Evolutionary conservation across 352 stramenopile species (phyloP).

Genomic region (Pythium utonaiense): DNA sequence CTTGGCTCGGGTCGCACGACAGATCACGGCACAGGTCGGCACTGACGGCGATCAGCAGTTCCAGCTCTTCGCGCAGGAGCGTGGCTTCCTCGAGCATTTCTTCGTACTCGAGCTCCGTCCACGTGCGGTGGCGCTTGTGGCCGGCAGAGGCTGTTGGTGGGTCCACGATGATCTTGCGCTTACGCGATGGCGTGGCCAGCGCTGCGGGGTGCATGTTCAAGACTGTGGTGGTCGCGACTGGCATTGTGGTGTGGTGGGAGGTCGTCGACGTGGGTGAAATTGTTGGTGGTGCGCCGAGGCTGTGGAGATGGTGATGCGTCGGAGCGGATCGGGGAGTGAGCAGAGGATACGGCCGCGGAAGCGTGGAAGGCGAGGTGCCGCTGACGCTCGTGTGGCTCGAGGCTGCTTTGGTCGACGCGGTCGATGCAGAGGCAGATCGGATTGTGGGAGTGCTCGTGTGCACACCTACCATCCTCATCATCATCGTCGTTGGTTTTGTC

Average conservation of each 20-base stretch:
- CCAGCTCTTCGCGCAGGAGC: slow-evolving; percentile 62
- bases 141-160: slow-evolving; percentile 8
- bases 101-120: slow-evolving; percentile 71
- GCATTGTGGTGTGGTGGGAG: slow-evolving; percentile 6
- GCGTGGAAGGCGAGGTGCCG: slow-evolving; percentile 3
- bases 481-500: not conserved
- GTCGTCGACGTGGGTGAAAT: not conserved
- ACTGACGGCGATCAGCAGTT: slow-evolving; percentile 59
- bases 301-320: slow-evolving; percentile 5
- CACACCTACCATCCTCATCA: slow-evolving; percentile 2
- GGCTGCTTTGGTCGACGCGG: slow-evolving; percentile 1
- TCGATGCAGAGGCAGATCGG: not conserved
- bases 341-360: not conserved
- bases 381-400: not conserved
- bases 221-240: slow-evolving; percentile 1
- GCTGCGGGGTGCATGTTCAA: slow-evolving; percentile 2
- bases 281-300: not conserved
- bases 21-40: slow-evolving; percentile 57
- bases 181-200: slow-evolving; percentile 9
- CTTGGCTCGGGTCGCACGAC: slow-evolving; percentile 28
- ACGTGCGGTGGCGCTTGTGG: slow-evolving; percentile 53
- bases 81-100: slow-evolving; percentile 68
- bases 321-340: slow-evolving; percentile 12
- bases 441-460: not conserved
- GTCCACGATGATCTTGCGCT: slow-evolving; percentile 27